Evolutionary conservation across 1,284 basidiomycete species (phyloP), one percentile per base, ranked within the genome.

Genomic region (Wallemia mellicola): DNA sequence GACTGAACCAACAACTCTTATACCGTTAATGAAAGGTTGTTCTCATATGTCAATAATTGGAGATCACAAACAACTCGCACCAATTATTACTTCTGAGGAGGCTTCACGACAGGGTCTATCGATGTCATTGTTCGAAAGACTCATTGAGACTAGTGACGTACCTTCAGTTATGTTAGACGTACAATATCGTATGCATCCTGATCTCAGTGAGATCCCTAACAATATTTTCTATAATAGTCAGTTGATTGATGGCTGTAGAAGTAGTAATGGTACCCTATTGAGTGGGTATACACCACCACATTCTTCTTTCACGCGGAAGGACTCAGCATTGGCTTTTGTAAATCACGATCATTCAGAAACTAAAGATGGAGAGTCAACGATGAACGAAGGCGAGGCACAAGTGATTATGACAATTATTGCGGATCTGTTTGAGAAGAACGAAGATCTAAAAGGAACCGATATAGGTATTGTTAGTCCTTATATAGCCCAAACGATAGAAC

Each of bases 41-140:
- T 75, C 75, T 58, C 89, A 95, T 65, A 74, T 87, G 28, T 79
- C 84, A 2, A 77, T 95, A 59, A 91, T 95, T 63, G 91, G 89
- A 27, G 91, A 95, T 71, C 91, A 95, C 71, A 91, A 91, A 68
- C 91, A 95, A 68, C 74, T 94, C n/a, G 86, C 89, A 24, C 87
- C 91, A 0, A 79, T 94, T 60, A 86, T 92, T 62, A 75, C 78
- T 7, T 83, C 79, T 64, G 73, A 74, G 33, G 78, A 82, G 65
- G 85, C 83, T 1, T 75, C 78, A 65, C 70, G 74, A 22, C 77
- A 78, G 24, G 86, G 85, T 0, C 73, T 91, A 19, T 80, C 79
- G 1, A 76, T 79, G 22, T 87, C 84, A 70, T 73, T 95, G 27
- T 95, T 95, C 64, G 89, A 95, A 69, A 74, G 89, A 27, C 73